phyloP scores from a whole-genome alignment of 2,329 filamentous ascomycete genomes.

The Lachnellula subtilissima region DNA sequence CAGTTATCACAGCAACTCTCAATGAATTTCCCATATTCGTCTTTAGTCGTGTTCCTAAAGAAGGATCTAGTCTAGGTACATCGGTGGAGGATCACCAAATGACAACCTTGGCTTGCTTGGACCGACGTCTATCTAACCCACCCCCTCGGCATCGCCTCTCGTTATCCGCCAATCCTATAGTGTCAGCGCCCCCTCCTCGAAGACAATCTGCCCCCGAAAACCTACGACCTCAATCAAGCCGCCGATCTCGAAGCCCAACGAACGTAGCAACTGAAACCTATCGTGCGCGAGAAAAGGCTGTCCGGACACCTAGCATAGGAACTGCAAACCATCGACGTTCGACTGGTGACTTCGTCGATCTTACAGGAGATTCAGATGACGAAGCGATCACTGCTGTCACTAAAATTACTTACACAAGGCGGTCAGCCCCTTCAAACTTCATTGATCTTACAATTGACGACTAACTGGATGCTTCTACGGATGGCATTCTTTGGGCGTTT shows the following conservation, averaged over 20 bases:
- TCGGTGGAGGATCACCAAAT: neutral
- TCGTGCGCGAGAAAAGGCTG: neutral
- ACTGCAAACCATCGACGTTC: neutral
- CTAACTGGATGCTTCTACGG: neutral
- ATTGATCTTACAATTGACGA: neutral
- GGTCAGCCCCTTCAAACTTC: neutral
- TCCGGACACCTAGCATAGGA: neutral
- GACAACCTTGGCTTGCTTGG: neutral
- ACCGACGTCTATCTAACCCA: neutral
- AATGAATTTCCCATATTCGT: neutral
- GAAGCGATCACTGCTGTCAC: neutral
- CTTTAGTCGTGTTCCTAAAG: neutral
- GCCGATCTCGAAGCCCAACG: neutral
- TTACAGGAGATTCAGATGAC: slow-evolving; percentile 4
- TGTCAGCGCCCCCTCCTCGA: neutral
- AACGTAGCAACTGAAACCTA: neutral
- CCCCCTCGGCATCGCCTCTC: neutral
- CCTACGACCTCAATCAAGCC: neutral
- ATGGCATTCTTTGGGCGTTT: neutral
- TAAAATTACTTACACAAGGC: neutral
- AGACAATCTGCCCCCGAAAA: neutral
- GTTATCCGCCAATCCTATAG: no score
- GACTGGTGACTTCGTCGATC: neutral
- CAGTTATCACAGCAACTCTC: neutral
- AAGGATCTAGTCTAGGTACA: neutral